Evolutionary conservation across 805 yeast species (phyloP).

Genomic region (Metschnikowia hibisci): DNA sequence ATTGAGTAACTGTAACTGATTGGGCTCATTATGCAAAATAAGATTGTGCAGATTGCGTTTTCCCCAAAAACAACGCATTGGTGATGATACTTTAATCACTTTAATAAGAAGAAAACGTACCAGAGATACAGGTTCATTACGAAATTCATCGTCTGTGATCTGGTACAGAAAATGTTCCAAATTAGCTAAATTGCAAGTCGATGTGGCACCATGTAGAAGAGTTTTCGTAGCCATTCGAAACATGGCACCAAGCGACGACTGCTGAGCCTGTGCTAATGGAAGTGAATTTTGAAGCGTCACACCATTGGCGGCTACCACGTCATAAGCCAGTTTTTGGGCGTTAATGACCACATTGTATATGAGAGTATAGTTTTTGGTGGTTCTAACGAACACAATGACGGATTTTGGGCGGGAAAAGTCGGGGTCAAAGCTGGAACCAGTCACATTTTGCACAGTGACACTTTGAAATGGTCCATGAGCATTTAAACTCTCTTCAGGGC

Average conservation of each 20-base stretch:
- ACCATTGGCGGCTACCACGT: constrained; percentile 24
- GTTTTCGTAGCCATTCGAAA: constrained; percentile 31
- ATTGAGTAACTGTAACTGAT: constrained; percentile 33
- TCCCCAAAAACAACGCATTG: constrained; percentile 32
- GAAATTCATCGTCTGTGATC: constrained; percentile 29
- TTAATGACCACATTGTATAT: constrained; percentile 22
- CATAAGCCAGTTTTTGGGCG: constrained; percentile 32
- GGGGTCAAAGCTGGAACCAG: constrained; percentile 33
- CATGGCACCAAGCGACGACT: constrained; percentile 26
- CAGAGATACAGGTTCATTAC: constrained; percentile 25
- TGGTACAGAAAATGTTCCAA: constrained; percentile 31
- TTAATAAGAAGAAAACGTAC: constrained; percentile 29
- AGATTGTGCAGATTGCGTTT: constrained; percentile 38
- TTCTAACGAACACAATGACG: constrained; percentile 14
- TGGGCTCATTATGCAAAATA: constrained; percentile 25
- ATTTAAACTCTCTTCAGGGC: constrained; percentile 13
- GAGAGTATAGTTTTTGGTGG: constrained; percentile 12
- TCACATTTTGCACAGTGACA: constrained; percentile 27
- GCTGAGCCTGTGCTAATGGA: constrained; percentile 29
- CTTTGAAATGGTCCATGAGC: constrained; percentile 10
- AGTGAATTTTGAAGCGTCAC: constrained; percentile 32
- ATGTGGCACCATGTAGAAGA: constrained; percentile 27
- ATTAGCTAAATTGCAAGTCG: constrained; percentile 26
- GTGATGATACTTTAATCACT: constrained; percentile 32
- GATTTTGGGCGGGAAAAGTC: constrained; percentile 17